Conservation (phyloP, 2,329 filamentous ascomycete genomes). For the Cercospora sojina region DNA sequence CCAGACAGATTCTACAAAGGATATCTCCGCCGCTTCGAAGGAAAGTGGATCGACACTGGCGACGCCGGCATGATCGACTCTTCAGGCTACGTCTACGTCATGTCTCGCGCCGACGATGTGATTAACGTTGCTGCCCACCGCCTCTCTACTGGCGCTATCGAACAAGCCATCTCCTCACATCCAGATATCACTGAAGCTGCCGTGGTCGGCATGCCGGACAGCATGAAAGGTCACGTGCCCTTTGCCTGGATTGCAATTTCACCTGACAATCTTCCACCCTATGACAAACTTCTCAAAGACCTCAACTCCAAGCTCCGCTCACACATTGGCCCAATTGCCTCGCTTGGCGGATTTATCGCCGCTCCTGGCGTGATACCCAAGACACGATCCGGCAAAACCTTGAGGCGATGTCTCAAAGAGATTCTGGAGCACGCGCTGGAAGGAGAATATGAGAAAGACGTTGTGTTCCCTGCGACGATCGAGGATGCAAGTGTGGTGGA, state of each 20-base stretch:
- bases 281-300: constrained; percentile 54
- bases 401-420: constrained; percentile 77
- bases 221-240: constrained; percentile 84
- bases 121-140: constrained; percentile 95
- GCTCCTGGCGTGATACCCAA: constrained; percentile 86
- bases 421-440: constrained; percentile 78
- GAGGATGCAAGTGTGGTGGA: constrained; percentile 76
- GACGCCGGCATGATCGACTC: constrained; percentile 84
- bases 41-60: constrained; percentile 85
- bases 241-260: constrained; percentile 79
- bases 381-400: constrained; percentile 87
- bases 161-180: constrained; percentile 85
- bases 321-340: constrained; percentile 85
- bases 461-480: constrained; percentile 78
- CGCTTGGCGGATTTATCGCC: constrained; percentile 80
- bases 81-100: constrained; percentile 61
- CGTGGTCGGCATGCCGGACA: constrained; percentile 81
- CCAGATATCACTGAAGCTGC: constrained; percentile 77
- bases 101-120: constrained; percentile 73
- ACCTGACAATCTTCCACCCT: constrained; percentile 46
- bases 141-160: constrained; percentile 83
- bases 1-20: constrained; percentile 81
- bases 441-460: constrained; percentile 68
- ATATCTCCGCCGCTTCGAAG: constrained; percentile 78
- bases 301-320: constrained; percentile 70